Conservation (phyloP, 345 rosid species). For the Lagerstroemia speciosa region DNA sequence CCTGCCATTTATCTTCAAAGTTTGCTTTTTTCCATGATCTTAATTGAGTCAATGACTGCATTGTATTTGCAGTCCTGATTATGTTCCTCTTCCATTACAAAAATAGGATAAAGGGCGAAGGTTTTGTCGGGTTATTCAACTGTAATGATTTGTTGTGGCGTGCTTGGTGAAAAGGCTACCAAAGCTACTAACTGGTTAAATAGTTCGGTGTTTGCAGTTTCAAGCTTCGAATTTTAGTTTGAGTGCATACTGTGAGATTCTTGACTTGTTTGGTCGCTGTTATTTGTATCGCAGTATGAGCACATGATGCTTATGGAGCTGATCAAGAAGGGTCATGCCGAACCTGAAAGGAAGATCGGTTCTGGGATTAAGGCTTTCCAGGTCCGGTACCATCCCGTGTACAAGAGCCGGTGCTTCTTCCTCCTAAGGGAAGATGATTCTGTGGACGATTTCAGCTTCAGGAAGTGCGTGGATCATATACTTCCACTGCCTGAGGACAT, state of each 20-base stretch:
- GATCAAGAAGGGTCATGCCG: conserved; percentile 74
- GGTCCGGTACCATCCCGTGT: conserved; percentile 63
- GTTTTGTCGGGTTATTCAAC: no score
- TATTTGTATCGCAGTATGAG: conserved; percentile 51
- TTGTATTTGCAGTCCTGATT: no score
- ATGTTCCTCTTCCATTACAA: no score
- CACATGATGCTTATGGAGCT: conserved; percentile 57
- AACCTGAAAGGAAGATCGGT: conserved; percentile 75
- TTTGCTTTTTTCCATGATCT: no score
- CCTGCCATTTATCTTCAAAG: no score
- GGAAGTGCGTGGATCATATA: conserved; percentile 87
- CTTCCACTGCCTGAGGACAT: conserved; percentile 83
- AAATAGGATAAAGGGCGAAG: no score
- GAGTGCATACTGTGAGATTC: neutral
- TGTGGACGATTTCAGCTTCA: conserved; percentile 87
- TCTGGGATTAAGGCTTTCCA: conserved; percentile 62
- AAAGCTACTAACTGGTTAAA: neutral
- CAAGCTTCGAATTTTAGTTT: neutral
- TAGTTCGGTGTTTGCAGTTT: neutral
- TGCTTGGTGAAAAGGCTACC: no score
- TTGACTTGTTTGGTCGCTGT: neutral
- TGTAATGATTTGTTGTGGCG: no score
- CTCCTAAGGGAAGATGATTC: conserved; percentile 62
- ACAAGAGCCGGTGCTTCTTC: conserved; percentile 77
- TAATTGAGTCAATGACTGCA: no score